Evolutionary conservation across 192 early-diverging fungal genomes (phyloP).

Genomic region (Jimgerdemannia lactiflua): DNA sequence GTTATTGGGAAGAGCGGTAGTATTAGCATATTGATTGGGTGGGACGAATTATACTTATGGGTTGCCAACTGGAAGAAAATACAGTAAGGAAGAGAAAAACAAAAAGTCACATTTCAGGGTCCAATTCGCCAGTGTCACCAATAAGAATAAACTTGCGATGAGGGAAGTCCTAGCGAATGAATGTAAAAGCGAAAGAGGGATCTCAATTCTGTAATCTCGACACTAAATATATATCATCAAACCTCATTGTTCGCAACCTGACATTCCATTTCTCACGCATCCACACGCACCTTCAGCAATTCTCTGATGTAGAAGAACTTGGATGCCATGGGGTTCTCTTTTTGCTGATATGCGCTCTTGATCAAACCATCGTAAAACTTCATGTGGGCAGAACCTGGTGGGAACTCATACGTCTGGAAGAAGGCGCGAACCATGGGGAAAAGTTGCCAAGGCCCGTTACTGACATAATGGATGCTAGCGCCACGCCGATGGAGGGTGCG

Average conservation of each 20-base stretch:
- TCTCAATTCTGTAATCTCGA: neutral
- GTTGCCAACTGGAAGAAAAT: neutral
- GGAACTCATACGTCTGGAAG: constrained; percentile 69
- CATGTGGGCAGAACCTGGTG: constrained; percentile 73
- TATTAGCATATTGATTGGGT: neutral
- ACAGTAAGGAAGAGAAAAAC: neutral
- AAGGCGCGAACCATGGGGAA: constrained; percentile 75
- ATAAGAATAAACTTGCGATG: constrained; percentile 83
- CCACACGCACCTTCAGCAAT: constrained; percentile 7
- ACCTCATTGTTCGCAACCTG: neutral
- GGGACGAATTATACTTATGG: no score
- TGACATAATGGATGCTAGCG: constrained; percentile 83
- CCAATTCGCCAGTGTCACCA: constrained; percentile 89
- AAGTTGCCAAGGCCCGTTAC: constrained; percentile 87
- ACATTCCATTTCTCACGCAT: no score
- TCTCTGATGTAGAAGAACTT: constrained; percentile 28
- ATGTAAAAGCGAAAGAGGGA: constrained; percentile 1
- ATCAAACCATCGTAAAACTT: constrained; percentile 63
- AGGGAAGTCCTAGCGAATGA: constrained; percentile 63
- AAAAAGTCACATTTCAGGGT: constrained; percentile 75
- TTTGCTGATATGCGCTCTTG: constrained; percentile 52
- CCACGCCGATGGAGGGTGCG: constrained; percentile 50
- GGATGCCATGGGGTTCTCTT: constrained; percentile 26
- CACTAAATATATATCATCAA: neutral
- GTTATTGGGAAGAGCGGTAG: neutral